Evolutionary conservation across 768 basidiomycete genomes (phyloP).

Genomic region (Tylopilus rubrobrunneus): DNA sequence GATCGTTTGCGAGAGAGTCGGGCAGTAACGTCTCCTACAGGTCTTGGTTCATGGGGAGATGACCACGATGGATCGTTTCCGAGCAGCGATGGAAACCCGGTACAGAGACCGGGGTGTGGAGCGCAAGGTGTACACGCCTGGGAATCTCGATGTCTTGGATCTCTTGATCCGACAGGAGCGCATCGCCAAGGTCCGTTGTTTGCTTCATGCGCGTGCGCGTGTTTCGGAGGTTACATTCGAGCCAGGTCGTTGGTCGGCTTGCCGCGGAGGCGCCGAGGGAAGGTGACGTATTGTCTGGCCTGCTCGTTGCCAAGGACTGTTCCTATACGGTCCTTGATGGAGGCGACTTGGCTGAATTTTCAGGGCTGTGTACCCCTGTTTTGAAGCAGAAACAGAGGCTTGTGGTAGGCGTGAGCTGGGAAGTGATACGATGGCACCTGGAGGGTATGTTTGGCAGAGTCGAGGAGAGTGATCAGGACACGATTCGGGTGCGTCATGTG

Average conservation of each 20-base stretch:
- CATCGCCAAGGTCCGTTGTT: constrained; percentile 71
- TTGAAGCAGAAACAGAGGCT: constrained; percentile 45
- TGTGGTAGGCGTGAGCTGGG: constrained; percentile 80
- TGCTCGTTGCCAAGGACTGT: no score
- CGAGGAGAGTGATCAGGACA: no score
- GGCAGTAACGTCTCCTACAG: constrained; percentile 33
- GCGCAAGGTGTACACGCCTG: constrained; percentile 90
- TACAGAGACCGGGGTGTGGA: constrained; percentile 87
- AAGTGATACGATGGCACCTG: constrained; percentile 85
- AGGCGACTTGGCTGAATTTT: constrained; percentile 77
- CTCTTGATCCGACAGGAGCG: constrained; percentile 85
- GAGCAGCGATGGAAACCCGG: constrained; percentile 75
- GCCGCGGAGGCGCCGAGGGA: no score
- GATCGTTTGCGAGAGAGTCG: neutral
- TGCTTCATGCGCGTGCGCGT: neutral
- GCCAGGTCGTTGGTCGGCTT: constrained; percentile 69
- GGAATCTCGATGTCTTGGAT: constrained; percentile 83
- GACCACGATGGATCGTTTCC: constrained; percentile 83
- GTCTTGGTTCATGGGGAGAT: constrained; percentile 86
- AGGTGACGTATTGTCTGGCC: no score
- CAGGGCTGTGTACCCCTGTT: constrained; percentile 78
- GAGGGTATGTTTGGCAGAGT: no score
- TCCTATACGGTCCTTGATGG: no score
- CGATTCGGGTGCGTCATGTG: no score
- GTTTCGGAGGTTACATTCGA: neutral